Conservation (phyloP, 345 rosid genomes). For the Gossypioides kirkii region DNA sequence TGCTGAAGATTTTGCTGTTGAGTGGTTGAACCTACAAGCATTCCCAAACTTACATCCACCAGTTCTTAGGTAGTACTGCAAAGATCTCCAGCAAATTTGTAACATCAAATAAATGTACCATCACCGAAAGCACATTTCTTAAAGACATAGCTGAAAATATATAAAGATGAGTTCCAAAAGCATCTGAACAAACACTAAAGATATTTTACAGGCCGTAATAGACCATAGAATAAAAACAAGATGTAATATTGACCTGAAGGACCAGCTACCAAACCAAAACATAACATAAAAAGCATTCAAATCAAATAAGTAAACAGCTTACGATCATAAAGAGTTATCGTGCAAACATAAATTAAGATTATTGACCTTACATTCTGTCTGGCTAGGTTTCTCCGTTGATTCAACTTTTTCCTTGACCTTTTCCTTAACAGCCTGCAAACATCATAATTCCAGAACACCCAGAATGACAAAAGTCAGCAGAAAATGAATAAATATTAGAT, state of each 20-base stretch:
- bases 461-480: neutral
- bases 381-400: constrained; percentile 40
- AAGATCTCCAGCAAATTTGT: constrained; percentile 21
- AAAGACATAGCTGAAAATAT: neutral
- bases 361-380: constrained; percentile 86
- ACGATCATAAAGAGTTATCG: neutral
- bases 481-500: neutral
- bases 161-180: neutral
- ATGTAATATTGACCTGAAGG: neutral
- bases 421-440: constrained; percentile 56
- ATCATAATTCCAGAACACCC: constrained; percentile 20
- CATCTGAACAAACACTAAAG: neutral
- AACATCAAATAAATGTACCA: constrained; percentile 16
- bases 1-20: constrained; percentile 31
- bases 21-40: constrained; percentile 78
- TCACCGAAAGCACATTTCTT: constrained; percentile 2
- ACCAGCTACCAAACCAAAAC: neutral
- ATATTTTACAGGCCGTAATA: neutral
- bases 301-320: neutral
- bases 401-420: constrained; percentile 61
- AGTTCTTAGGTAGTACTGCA: constrained; percentile 81
- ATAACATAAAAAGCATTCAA: neutral
- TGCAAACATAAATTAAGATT: neutral
- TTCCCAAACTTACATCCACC: constrained; percentile 95
- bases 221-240: neutral